phyloP scores from a whole-genome alignment of 352 stramenopile species.

The Globisporangium irregulare region DNA sequence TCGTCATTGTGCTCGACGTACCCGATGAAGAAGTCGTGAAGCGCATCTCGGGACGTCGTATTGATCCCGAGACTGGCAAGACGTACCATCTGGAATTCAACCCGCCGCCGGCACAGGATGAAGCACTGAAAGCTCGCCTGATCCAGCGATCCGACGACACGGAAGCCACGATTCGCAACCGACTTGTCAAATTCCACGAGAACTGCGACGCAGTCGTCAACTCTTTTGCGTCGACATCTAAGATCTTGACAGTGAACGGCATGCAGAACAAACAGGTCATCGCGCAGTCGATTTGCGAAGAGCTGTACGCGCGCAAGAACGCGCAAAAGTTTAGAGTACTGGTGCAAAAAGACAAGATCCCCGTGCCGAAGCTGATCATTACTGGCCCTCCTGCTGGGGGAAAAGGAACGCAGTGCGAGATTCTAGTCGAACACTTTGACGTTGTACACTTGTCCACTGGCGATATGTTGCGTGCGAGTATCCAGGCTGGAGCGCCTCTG shows the following conservation, averaged over 20 bases:
- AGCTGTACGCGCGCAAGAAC: conserved; percentile 35
- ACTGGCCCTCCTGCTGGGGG: conserved; percentile 88
- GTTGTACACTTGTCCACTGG: conserved; percentile 92
- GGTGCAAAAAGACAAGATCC: conserved; percentile 20
- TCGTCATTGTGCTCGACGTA: conserved; percentile 92
- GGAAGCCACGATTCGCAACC: conserved; percentile 88
- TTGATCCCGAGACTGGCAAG: conserved; percentile 92
- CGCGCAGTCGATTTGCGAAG: conserved; percentile 32
- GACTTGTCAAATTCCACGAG: conserved; percentile 86
- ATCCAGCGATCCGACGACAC: conserved; percentile 93
- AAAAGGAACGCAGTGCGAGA: conserved; percentile 95
- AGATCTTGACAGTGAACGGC: conserved; percentile 41
- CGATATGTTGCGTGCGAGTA: conserved; percentile 89
- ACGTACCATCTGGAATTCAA: conserved; percentile 97
- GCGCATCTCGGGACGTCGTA: conserved; percentile 93
- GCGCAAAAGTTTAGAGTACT: conserved; percentile 38
- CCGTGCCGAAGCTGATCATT: conserved; percentile 71
- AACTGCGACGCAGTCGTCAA: conserved; percentile 56
- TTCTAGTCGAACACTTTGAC: conserved; percentile 83
- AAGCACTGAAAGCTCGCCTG: conserved; percentile 56
- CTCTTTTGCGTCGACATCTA: conserved; percentile 29
- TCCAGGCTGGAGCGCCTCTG: conserved; percentile 40
- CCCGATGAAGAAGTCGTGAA: conserved; percentile 95
- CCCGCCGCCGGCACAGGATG: conserved; percentile 78
- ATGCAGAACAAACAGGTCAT: conserved; percentile 45